Evolutionary conservation across 305 asterid genomes (phyloP), one percentile per base, ranked within the genome.

Genomic region (Lippia alba): DNA sequence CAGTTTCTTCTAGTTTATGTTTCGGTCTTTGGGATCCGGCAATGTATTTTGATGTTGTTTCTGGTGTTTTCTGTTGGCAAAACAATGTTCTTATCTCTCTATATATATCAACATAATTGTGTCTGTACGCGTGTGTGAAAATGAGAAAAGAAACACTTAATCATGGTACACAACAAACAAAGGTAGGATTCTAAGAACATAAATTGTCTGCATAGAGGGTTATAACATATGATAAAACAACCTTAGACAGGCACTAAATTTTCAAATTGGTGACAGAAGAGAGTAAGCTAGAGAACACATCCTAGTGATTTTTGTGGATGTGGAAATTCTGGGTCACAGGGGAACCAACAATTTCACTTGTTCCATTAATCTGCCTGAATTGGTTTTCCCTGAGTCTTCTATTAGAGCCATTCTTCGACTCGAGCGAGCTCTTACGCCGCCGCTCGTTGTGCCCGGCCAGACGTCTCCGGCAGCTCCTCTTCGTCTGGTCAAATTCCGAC

Each of bases 401-500:
- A 33, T 44, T 30, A 40, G 73, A 33, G 6, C 69, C 72, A 9
- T 71, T 74, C n/a, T 30, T 69, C n/a, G 74, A 56, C 12, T 78
- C 77, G 36, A 71, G 64, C 4, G 81, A 77, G 74, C 56, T 76
- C 71, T 84, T 83, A 71, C 88, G 75, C 48, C 88, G 84, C 17
- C 90, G 83, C 70, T 81, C 81, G 16, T 87, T 87, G 76, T 87
- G 90, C 24, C 92, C 90, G 0, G 83, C 85, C 44, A 87, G 58
- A 24, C 84, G 88, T 6, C 76, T 59, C 66, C 92, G 90, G 63
- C 92, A 87, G 12, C 92, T 87, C 71, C 88, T 78, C 76, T 87
- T 84, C 1, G 84, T 58, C 56, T 77, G 79, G 30, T 87, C 92
- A 45, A 87, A 84, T 66, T 87, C 92, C 3, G 86, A 54, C 51